A percentile compares a stretch with the other conserved stretches of the same genome.
phyloP scores from a whole-genome alignment of 163 green algal species.

The Scenedesmus sp. region DNA sequence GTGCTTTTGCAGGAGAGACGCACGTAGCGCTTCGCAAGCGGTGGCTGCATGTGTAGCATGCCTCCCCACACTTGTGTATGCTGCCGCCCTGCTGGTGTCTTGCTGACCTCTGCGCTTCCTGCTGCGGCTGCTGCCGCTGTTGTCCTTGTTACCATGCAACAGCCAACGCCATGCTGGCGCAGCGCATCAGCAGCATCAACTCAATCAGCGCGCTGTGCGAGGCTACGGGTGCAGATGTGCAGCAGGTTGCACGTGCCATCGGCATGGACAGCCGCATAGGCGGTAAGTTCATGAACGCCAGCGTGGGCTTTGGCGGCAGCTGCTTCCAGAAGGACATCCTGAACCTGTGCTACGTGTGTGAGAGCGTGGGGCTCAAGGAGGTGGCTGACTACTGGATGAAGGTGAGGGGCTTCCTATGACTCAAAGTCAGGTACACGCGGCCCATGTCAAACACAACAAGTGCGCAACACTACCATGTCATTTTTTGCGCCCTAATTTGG shows the following conservation, averaged over 20 bases:
- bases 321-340: constrained; percentile 99
- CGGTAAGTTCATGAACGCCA: constrained; percentile 97
- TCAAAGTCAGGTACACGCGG: not conserved
- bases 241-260: constrained; percentile 81
- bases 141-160: not conserved
- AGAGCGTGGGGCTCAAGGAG: constrained; percentile 94
- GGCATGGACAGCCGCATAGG: constrained; percentile 97
- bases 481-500: too few species aligned
- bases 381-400: constrained; percentile 69
- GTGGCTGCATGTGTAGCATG: too few species aligned
- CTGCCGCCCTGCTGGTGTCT: not conserved
- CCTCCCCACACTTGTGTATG: too few species aligned
- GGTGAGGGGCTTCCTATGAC: constrained; percentile 46
- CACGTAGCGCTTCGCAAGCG: too few species aligned
- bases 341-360: constrained; percentile 99
- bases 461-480: too few species aligned
- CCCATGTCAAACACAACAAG: not conserved
- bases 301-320: constrained; percentile 97
- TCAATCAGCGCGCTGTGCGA: constrained; percentile 98
- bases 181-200: constrained; percentile 99
- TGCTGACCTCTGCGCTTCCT: not conserved
- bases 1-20: too few species aligned
- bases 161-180: constrained; percentile 98
- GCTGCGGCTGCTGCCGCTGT: not conserved
- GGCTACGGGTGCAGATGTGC: constrained; percentile 90